These are phyloP conservation scores for Mycena maculata DNA, from an alignment of 768 basidiomycete species.

Conservation along the genomic window DNA sequence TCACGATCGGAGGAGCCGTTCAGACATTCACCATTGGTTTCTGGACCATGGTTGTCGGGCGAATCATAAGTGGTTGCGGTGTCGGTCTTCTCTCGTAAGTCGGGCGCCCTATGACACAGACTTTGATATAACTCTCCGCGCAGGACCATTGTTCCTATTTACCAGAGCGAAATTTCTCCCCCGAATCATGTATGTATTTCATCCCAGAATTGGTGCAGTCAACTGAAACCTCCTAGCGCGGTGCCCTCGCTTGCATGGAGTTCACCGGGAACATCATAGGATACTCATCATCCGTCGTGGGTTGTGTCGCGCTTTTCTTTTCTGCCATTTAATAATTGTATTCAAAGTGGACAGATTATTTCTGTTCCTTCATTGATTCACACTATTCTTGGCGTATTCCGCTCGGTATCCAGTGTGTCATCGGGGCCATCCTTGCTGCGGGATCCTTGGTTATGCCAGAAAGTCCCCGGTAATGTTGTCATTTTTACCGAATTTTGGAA, in stretches of 20 bases:
- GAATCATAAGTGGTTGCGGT: slow-evolving; percentile 87
- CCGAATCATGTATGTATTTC: slow-evolving; percentile 79
- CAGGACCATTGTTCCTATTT: slow-evolving; percentile 95
- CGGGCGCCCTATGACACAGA: not conserved
- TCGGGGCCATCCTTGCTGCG: slow-evolving; percentile 80
- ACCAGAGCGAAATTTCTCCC: slow-evolving; percentile 96
- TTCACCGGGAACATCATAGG: slow-evolving; percentile 94
- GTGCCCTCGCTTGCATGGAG: slow-evolving; percentile 93
- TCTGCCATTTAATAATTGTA: slow-evolving; percentile 13
- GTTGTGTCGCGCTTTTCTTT: slow-evolving; percentile 42
- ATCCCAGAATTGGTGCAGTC: not conserved
- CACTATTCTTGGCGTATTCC: slow-evolving; percentile 94
- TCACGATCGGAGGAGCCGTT: slow-evolving; percentile 86
- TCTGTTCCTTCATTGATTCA: slow-evolving; percentile 88
- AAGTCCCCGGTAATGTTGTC: slow-evolving; percentile 74
- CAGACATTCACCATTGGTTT: slow-evolving; percentile 88
- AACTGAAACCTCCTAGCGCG: slow-evolving; percentile 64
- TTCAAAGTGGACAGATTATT: slow-evolving; percentile 92
- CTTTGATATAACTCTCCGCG: slow-evolving; percentile 29
- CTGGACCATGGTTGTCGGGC: slow-evolving; percentile 83
- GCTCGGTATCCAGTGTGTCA: slow-evolving; percentile 87
- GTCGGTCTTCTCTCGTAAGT: slow-evolving; percentile 90
- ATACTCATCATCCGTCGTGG: slow-evolving; percentile 89
- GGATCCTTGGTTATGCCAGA: slow-evolving; percentile 91
- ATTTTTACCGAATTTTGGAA: not conserved